Base-by-base conservation (phyloP, 495 filamentous ascomycete species). In the Penicillium taxi region DNA sequence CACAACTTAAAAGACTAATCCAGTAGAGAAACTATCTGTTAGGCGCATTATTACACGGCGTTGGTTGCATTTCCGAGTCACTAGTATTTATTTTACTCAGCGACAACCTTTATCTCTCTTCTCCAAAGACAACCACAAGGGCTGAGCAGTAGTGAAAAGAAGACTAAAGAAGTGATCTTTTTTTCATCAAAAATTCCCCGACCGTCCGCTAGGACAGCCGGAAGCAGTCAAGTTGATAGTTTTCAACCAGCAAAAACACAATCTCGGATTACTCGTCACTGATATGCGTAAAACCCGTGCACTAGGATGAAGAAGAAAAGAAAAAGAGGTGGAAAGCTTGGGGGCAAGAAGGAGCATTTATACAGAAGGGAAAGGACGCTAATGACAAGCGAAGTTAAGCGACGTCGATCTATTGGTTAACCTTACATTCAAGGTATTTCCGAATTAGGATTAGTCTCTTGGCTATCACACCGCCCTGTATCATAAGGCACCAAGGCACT, bases 221-320 rank as follows among this genome's bases (percentile, higher is more conserved):
- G 56, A 48, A 70, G 66, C 44, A 42, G 66, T 67, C 66, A 70
- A 60, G 52, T 61, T 64, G 58, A 59, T 70, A 73, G 69, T 73
- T 73, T 73, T 73, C 69, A 73, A 73, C 67, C 69, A 73, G 69
- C 69, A 71, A 71, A 70, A 71, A 72, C 65, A 69, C 66, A 63
- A 52, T 66, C 67, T 73, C 69, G 69, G 69, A 73, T 65, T 54
- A 61, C 60, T 73, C 69, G 67, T 73, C 69, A 73, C 67, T 70
- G 67, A 68, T 52, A 62, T 63, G 66, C 66, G 65, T 72, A 71
- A 66, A 65, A 67, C 68, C 68, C 66, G 52, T 70, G 68, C 68
- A 72, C 68, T 52, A 66, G 66, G 64, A 70, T 70, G 55, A 39
- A 56, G 45, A 66, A 59, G 41, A 55, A 69, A 69, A 57, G 47